phyloP scores from a whole-genome alignment of 371 early-diverging fungal species.

The Lichtheimia corymbifera region DNA sequence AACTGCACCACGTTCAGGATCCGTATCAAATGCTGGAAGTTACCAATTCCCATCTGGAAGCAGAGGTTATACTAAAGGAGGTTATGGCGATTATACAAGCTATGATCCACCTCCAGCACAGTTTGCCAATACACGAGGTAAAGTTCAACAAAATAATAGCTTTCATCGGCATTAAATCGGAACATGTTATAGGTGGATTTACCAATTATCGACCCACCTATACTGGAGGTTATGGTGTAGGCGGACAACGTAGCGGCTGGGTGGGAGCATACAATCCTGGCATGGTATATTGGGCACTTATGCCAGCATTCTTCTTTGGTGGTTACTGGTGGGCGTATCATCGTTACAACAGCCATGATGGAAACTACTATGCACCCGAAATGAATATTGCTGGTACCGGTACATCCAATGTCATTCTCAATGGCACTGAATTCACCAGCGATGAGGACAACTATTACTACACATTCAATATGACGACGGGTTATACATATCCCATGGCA shows the following conservation, averaged over 20 bases:
- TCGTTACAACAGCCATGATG: conserved; percentile 40
- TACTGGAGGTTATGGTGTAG: conserved; percentile 34
- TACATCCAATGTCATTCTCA: conserved; percentile 32
- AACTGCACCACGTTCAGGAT: conserved; percentile 18
- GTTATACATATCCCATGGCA: conserved; percentile 28
- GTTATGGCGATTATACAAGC: conserved; percentile 30
- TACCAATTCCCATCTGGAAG: conserved; percentile 24
- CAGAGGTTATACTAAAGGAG: conserved; percentile 31
- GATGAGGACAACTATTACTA: conserved; percentile 34
- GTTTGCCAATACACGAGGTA: conserved; percentile 34
- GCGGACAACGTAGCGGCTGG: conserved; percentile 31
- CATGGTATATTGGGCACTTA: conserved; percentile 36
- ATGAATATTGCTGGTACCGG: conserved; percentile 26
- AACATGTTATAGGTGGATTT: conserved; percentile 23
- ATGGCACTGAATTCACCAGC: conserved; percentile 39
- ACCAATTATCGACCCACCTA: conserved; percentile 40
- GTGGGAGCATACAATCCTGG: conserved; percentile 41
- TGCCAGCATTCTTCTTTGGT: conserved; percentile 35
- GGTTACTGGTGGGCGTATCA: conserved; percentile 40
- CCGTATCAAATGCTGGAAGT: conserved; percentile 18
- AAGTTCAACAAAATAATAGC: background rate
- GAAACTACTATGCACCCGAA: conserved; percentile 50
- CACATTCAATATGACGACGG: conserved; percentile 35
- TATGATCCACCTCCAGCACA: conserved; percentile 13
- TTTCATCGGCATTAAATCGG: background rate